Conservation (phyloP, 192 early-diverging fungal species). For the Cetraspora pellucida region DNA sequence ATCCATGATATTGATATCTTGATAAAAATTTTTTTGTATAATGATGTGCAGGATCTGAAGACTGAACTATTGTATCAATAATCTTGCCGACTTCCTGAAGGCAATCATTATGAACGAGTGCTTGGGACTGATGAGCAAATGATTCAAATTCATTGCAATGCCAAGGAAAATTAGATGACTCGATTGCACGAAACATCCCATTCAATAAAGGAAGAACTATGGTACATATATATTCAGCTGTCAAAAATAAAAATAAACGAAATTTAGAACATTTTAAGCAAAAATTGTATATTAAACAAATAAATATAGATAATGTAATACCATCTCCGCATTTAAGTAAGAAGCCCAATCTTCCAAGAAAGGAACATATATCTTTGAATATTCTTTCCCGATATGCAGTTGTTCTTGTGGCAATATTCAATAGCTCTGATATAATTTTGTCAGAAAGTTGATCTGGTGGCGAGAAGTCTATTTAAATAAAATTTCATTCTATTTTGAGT, state of each 20-base stretch:
- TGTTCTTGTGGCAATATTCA: slow-evolving; percentile 40
- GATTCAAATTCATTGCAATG: slow-evolving; percentile 50
- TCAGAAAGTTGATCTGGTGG: slow-evolving; percentile 39
- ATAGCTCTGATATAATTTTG: slow-evolving; percentile 36
- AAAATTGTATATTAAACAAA: neutral
- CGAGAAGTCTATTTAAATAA: slow-evolving; percentile 35
- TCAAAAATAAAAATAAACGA: neutral
- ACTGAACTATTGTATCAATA: slow-evolving; percentile 42
- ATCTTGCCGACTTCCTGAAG: slow-evolving; percentile 49
- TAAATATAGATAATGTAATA: neutral
- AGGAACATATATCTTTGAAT: slow-evolving; percentile 37
- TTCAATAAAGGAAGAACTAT: slow-evolving; percentile 64
- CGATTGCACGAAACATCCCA: slow-evolving; percentile 57
- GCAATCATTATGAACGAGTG: slow-evolving; percentile 51
- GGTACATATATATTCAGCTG: slow-evolving; percentile 51
- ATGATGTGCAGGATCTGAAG: slow-evolving; percentile 36
- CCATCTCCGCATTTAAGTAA: slow-evolving; percentile 36
- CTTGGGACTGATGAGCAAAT: slow-evolving; percentile 50
- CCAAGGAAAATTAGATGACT: slow-evolving; percentile 50
- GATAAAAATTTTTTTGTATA: slow-evolving; percentile 55
- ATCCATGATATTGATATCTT: slow-evolving; percentile 48
- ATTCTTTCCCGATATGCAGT: slow-evolving; percentile 38
- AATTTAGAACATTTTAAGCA: neutral
- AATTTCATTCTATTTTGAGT: neutral
- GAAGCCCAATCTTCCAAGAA: slow-evolving; percentile 36